These are phyloP conservation scores for Coemansia sp. DNA, from an alignment of 192 early-diverging fungal genomes.

Conservation along the genomic window DNA sequence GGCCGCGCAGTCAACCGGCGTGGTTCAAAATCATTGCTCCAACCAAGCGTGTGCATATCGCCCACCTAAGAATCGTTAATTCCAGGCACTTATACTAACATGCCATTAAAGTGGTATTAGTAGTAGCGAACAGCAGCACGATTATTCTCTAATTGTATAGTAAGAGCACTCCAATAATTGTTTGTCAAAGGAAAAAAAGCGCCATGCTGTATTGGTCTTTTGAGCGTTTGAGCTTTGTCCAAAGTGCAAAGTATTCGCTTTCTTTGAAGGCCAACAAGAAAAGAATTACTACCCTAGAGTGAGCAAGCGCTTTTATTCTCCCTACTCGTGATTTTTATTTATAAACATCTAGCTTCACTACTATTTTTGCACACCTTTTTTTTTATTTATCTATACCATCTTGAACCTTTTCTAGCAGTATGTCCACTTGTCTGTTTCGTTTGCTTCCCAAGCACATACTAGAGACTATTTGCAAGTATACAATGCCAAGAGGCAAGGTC, in stretches of 20 bases:
- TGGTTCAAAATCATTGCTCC: too few species aligned
- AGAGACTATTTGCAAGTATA: neutral
- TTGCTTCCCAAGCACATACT: neutral
- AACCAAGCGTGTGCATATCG: too few species aligned
- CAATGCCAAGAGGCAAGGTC: neutral
- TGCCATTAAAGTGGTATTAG: too few species aligned
- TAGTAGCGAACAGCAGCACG: too few species aligned
- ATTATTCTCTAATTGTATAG: neutral
- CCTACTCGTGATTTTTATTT: neutral
- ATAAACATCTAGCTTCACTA: neutral
- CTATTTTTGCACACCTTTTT: neutral
- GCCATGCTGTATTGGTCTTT: neutral
- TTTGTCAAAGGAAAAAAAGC: neutral
- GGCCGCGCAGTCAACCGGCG: too few species aligned
- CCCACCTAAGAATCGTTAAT: too few species aligned
- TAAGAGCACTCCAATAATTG: neutral
- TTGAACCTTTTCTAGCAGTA: neutral
- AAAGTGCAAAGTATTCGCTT: neutral
- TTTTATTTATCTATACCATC: neutral
- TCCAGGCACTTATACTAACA: too few species aligned
- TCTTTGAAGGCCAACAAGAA: neutral
- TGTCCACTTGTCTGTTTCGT: neutral
- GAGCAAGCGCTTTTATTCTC: neutral
- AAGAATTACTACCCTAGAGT: neutral
- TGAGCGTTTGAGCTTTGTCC: neutral